These are phyloP conservation scores for Dunaliella sp. DNA, from an alignment of 139 green algal genomes.

Conservation along the genomic window DNA sequence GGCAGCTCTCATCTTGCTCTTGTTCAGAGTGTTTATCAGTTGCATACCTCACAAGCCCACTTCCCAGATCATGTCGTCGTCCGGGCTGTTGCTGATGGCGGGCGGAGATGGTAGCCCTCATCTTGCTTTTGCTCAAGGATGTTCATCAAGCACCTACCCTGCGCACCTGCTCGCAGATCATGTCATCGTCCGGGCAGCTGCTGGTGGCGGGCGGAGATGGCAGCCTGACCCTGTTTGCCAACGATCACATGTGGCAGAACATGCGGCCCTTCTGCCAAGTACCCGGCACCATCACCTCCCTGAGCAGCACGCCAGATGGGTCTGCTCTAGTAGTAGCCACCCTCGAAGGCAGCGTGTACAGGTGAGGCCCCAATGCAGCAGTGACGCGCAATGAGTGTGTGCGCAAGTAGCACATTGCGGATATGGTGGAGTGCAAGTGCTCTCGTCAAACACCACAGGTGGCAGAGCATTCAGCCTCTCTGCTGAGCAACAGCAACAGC, in stretches of 20 bases:
- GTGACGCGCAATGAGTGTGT: too few species aligned
- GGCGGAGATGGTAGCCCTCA: not conserved
- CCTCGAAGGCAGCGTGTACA: conserved; percentile 27
- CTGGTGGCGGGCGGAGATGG: conserved; percentile 44
- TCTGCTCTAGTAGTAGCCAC: conserved; percentile 43
- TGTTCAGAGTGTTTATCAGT: too few species aligned
- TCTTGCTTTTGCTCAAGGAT: not conserved
- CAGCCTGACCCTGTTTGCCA: conserved; percentile 29
- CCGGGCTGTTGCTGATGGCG: not conserved
- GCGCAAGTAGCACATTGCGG: too few species aligned
- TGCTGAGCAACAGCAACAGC: too few species aligned
- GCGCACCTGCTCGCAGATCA: conserved; percentile 3
- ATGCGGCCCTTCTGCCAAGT: conserved; percentile 38
- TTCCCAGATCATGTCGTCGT: not conserved
- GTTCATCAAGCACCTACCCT: not conserved
- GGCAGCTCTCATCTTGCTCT: conserved; percentile 37
- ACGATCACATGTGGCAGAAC: conserved; percentile 36
- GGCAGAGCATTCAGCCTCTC: too few species aligned
- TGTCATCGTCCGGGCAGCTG: conserved; percentile 19
- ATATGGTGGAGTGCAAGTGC: too few species aligned
- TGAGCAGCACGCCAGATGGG: conserved; percentile 24
- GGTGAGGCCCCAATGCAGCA: conserved; percentile 26
- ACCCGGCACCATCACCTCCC: conserved; percentile 36
- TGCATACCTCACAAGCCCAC: too few species aligned
- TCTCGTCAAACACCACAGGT: too few species aligned